Conservation (phyloP, 208 protist genomes). For the Tetramitus jugosus region DNA sequence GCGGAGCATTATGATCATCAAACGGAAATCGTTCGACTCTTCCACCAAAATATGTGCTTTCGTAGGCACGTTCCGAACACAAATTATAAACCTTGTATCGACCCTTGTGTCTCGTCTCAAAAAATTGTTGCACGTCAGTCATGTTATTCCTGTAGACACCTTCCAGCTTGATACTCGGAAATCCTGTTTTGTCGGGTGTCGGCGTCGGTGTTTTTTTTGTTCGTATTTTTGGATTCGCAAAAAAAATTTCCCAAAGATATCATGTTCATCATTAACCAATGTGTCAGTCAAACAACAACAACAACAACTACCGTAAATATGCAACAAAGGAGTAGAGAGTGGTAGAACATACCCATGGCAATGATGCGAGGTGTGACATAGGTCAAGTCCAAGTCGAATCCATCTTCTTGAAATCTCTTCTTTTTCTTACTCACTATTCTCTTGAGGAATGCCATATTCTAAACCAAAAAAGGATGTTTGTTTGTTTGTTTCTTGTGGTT, state of each 20-base stretch:
- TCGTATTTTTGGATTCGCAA: too few species aligned
- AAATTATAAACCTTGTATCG: conserved; percentile 63
- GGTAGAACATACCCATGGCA: conserved; percentile 10
- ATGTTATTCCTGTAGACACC: conserved; percentile 26
- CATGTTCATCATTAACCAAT: too few species aligned
- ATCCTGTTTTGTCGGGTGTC: not conserved
- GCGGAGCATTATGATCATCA: conserved; percentile 82
- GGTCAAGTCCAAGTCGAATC: conserved; percentile 82
- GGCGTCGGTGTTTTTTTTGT: too few species aligned
- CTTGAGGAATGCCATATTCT: not conserved
- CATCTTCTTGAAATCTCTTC: conserved; percentile 63
- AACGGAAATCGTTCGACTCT: conserved; percentile 54
- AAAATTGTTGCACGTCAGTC: conserved; percentile 53
- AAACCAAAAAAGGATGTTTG: too few species aligned
- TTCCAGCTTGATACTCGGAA: not conserved
- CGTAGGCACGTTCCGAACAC: conserved; percentile 60
- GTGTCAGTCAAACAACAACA: not conserved
- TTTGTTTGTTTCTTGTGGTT: not conserved
- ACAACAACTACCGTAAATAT: not conserved
- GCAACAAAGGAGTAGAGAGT: not conserved
- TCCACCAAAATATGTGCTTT: conserved; percentile 45
- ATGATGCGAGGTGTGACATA: conserved; percentile 36
- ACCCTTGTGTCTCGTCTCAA: conserved; percentile 49
- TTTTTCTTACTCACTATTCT: conserved; percentile 76
- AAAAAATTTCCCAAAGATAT: too few species aligned